Base-by-base conservation (phyloP, 2,329 filamentous ascomycete species). In the Phaeosphaeriaceae sp. region DNA sequence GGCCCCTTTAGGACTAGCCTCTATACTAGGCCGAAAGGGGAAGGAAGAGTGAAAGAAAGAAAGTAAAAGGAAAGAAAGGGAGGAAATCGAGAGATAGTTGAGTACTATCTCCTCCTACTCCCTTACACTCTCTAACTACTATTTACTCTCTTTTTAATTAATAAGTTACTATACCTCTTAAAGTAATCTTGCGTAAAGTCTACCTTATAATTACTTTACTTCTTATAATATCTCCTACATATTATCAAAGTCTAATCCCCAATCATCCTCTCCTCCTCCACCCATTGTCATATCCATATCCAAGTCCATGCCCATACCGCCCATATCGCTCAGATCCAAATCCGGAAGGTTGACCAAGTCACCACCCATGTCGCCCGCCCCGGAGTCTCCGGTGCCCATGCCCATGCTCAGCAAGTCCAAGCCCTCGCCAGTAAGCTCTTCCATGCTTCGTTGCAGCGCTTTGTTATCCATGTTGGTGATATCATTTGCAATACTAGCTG, bases 191-290 rank as follows among this genome's bases (percentile, higher is more conserved):
- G n/a, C n/a, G n/a, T n/a, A n/a, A n/a, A n/a, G n/a, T n/a, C n/a
- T n/a, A n/a, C n/a, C n/a, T n/a, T n/a, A n/a, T n/a, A n/a, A n/a
- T n/a, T n/a, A n/a, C n/a, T n/a, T n/a, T n/a, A n/a, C n/a, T n/a
- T 46, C 26, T 20, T 17, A 6, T 17, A 40, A 42, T 42, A 38
- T 13, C 2, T 40, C 9, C 59, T 66, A 70, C 68, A 73, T 72
- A 46, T 68, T 67, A 39, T 67, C 62, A 67, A 77, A 75, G 44
- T 77, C 72, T 53, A 80, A 56, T 1, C 73, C 77, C 54, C 76
- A 78, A 52, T 68, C 66, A 46, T 70, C 61, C 48, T 71, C 64
- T n/a, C 58, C 67, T 36, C 60, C 67, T 23, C 65, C 66, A 13
- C 60, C 63, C 52, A 68, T 63, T 5, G 57, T 56, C 62, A 67